A percentile compares a stretch with the other conserved stretches of the same genome.
These are phyloP conservation scores for Berberis vulgaris DNA, from an alignment of 164 flowering plant genomes.

Conservation along the genomic window DNA sequence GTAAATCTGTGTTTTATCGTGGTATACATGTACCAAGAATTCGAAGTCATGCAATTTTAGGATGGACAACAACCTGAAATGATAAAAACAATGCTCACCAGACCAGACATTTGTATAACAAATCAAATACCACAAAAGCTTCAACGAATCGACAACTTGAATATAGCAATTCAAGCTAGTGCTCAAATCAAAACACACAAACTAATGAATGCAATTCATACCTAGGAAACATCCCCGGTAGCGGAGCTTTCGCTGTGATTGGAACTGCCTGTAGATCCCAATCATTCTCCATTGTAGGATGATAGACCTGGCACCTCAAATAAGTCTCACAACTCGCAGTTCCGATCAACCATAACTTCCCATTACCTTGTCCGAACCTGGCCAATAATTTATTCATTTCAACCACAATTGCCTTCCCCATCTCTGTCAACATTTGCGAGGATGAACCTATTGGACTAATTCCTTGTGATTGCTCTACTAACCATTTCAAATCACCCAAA, in stretches of 20 bases:
- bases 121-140: background rate
- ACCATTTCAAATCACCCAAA: conserved; percentile 91
- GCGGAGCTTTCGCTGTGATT: conserved; percentile 57
- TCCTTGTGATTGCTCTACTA: conserved; percentile 61
- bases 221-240: conserved; percentile 70
- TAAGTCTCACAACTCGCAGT: conserved; percentile 96
- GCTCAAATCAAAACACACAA: background rate
- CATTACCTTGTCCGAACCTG: conserved; percentile 31
- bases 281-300: conserved; percentile 79
- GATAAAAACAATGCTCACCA: too few species aligned
- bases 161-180: background rate
- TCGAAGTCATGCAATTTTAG: too few species aligned
- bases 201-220: conserved; percentile 11
- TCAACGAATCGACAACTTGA: background rate
- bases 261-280: conserved; percentile 97
- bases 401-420: conserved; percentile 42
- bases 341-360: conserved; percentile 69
- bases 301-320: conserved; percentile 85
- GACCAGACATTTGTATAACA: background rate
- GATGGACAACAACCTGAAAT: too few species aligned
- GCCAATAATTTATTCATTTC: conserved; percentile 68
- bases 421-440: conserved; percentile 43
- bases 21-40: too few species aligned
- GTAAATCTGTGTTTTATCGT: too few species aligned
- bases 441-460: conserved; percentile 22